Evolutionary conservation across 2,329 filamentous ascomycete species (phyloP).

Genomic region (Penicillium crustosum): DNA sequence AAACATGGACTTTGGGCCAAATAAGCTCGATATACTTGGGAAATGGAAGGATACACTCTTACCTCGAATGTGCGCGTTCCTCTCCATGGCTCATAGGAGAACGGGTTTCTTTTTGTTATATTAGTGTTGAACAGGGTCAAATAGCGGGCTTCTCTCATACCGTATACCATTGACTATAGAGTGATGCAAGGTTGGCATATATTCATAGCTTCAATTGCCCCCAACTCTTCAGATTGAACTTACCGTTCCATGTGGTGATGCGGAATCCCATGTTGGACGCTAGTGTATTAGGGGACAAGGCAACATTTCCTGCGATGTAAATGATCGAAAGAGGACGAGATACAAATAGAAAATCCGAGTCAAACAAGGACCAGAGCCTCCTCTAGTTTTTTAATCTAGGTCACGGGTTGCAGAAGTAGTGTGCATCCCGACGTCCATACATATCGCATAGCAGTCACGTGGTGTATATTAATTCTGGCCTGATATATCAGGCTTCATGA

Average conservation of each 20-base stretch:
- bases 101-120: constrained; percentile 64
- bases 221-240: constrained; percentile 24
- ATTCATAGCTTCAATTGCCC: not conserved
- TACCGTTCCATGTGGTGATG: constrained; percentile 86
- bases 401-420: not conserved
- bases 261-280: constrained; percentile 64
- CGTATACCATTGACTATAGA: constrained; percentile 73
- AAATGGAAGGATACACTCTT: constrained; percentile 15
- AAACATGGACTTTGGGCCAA: constrained; percentile 74
- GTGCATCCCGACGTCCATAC: not conserved
- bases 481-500: constrained; percentile 11
- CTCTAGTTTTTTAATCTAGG: not conserved
- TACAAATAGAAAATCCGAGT: not conserved
- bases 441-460: constrained; percentile 13
- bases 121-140: not conserved
- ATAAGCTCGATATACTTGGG: not conserved
- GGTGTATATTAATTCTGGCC: not conserved
- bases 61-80: constrained; percentile 69
- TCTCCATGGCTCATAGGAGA: constrained; percentile 81
- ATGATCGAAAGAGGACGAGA: not conserved
- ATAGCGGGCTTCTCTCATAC: constrained; percentile 40
- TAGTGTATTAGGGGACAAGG: constrained; percentile 1
- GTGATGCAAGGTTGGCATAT: constrained; percentile 26
- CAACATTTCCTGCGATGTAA: constrained; percentile 9
- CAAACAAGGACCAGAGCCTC: not conserved